Evolutionary conservation across 2,329 filamentous ascomycete species (phyloP), one percentile per base, ranked within the genome.

Genomic region (Talaromyces pinophilus): DNA sequence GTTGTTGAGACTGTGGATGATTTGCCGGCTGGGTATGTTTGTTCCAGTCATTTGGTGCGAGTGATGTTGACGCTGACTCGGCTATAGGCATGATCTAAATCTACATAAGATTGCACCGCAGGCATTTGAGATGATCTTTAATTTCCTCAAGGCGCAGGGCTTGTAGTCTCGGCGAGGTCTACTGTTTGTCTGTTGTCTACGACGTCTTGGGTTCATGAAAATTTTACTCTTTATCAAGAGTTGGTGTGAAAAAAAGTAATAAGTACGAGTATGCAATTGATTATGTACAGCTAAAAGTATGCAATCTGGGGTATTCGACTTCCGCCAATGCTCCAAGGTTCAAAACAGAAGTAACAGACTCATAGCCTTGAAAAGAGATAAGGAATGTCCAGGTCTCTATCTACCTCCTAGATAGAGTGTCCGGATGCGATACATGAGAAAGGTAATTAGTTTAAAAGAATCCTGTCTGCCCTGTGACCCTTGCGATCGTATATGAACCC

Each of bases 401-500:
- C 25, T 25, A 25, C 25, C 25, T 25, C 25, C 25, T 25, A 25
- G 25, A 25, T 25, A 25, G 25, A 25, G 25, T 25, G 25, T 25
- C 25, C 25, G 25, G 25, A 25, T 25, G 25, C 25, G 25, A 25
- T 25, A 3, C 2, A 38, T 38, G 35, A 55, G 8, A 15, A 22
- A 10, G 8, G 30, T 8, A 22, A 57, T 57, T 2, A 57, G 33
- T 52, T 55, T 22, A 63, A 44, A 13, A 54, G 46, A 8, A 64
- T 59, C 54, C 63, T 64, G 13, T 64, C 54, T 62, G 64, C 57
- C 15, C 48, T 57, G 22, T 65, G 28, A 5, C 50, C 28, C n/a
- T 33, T 55, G 10, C 57, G 64, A 17, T 65, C 64, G 11, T 65
- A 65, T 30, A 65, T 35, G 11, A 65, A 62, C 1, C 64, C 64